Evolutionary conservation across 257 asterid genomes (phyloP), one percentile per base, ranked within the genome.

Genomic region (Echium plantagineum): DNA sequence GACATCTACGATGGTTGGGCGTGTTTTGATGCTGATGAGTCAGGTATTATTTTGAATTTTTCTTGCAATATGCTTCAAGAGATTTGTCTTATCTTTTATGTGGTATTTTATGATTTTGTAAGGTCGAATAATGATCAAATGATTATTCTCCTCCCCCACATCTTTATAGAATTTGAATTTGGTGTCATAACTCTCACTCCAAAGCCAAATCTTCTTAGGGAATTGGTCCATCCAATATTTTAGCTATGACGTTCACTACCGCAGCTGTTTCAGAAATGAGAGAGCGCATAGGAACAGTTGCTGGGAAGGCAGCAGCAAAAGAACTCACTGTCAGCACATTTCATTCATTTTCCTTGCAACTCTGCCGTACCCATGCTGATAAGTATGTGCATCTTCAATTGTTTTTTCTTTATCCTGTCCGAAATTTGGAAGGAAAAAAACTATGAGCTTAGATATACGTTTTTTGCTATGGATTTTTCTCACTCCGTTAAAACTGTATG

Each of bases 1-100:
- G 96, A 88, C 98, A 71, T 91, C 98, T 71, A 91, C 96, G n/a
- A 88, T 91, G 94, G 98, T 88, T 67, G 98, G 96, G 58, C 95
- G 95, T 64, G 85, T 91, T 69, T 54, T 91, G 73, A 82, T 83
- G 85, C 90, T 91, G 76, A 77, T 91, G 65, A 70, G 73, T 58
- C 71, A 82, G 95, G 98, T 91, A 83, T 48, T 49, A 19, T 35
- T 9, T 28, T 19, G 48, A 53, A 18, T 26, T 28, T 38, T 67
- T 59, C 32, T 59, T 47, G 28, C 55, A 21, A 20, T 57, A 32
- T 56, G 24, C 47, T 32, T 59, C 55, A 53, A 59, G 54, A 15
- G 7, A 9, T 49, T 64, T 15, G 12, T 60, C 48, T 66, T 42
- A 26, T 21, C 35, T 17, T 6, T 60, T 35, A 16, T 38, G 15